Conservation (phyloP, 352 stramenopile species). For the Pythium rishiriense region DNA sequence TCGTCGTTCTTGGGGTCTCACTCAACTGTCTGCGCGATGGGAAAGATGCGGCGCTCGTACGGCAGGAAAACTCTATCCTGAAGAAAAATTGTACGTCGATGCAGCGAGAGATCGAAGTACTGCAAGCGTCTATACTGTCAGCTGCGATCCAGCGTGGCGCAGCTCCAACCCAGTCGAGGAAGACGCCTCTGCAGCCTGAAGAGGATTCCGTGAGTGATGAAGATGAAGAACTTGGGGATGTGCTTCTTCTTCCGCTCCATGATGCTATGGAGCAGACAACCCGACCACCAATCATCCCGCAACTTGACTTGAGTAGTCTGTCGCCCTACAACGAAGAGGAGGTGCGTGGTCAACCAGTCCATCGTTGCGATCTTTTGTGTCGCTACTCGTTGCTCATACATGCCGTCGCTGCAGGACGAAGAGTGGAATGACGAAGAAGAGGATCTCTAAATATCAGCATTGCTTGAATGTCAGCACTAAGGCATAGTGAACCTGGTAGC, state of each 20-base stretch:
- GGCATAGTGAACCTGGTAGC: not conserved
- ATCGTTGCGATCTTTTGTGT: not conserved
- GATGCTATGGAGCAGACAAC: conserved; percentile 8
- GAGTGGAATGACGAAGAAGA: conserved; percentile 42
- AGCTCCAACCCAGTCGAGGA: not conserved
- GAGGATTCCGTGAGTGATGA: conserved; percentile 13
- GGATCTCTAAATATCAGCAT: conserved; percentile 25
- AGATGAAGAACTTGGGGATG: conserved; percentile 13
- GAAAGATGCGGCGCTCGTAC: conserved; percentile 47
- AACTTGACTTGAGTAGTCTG: conserved; percentile 49
- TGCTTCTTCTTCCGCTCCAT: conserved; percentile 14
- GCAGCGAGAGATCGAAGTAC: conserved; percentile 50
- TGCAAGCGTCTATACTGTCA: conserved; percentile 39
- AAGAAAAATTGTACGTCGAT: conserved; percentile 51
- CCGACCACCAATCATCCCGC: conserved; percentile 38
- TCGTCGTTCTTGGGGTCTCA: not conserved
- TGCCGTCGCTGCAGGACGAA: conserved; percentile 27
- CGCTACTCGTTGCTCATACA: not conserved
- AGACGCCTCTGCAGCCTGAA: conserved; percentile 11
- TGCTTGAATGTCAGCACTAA: not conserved
- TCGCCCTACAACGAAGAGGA: conserved; percentile 59
- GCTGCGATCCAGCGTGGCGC: conserved; percentile 5
- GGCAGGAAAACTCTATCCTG: conserved; percentile 55
- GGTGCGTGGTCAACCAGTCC: not conserved
- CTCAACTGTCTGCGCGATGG: not conserved